Conservation (phyloP, 345 rosid species). For the Nephelium lappaceum region DNA sequence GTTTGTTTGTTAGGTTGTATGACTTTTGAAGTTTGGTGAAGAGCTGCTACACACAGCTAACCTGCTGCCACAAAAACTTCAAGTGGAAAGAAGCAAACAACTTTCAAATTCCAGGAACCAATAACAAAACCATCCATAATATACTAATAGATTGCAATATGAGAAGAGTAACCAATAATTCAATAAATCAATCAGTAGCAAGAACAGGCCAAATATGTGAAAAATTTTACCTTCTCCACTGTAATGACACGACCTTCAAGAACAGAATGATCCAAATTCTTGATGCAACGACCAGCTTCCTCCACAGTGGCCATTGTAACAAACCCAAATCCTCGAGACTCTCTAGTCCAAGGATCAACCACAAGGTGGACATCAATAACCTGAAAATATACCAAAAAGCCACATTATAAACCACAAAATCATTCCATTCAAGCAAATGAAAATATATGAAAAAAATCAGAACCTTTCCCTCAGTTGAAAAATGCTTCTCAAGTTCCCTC, state of each 20-base stretch:
- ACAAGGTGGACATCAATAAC: slow-evolving; percentile 89
- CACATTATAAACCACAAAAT: neutral
- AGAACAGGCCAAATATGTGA: neutral
- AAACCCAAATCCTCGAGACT: slow-evolving; percentile 93
- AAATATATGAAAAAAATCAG: slow-evolving; percentile 4
- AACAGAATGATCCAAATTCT: slow-evolving; percentile 70
- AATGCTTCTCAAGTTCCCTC: slow-evolving; percentile 78
- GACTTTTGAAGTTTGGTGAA: slow-evolving; percentile 66
- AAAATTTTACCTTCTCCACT: slow-evolving; percentile 78
- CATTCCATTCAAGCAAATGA: neutral
- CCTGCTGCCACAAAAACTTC: slow-evolving; percentile 93
- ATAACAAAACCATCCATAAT: slow-evolving; percentile 27
- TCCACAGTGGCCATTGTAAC: slow-evolving; percentile 65
- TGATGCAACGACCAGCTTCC: slow-evolving; percentile 83
- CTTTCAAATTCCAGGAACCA: slow-evolving; percentile 49
- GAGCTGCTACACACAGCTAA: slow-evolving; percentile 97
- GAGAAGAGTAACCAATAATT: neutral
- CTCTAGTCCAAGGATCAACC: slow-evolving; percentile 94
- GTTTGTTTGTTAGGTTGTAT: slow-evolving; percentile 75
- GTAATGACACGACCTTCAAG: slow-evolving; percentile 84
- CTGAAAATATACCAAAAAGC: slow-evolving; percentile 26
- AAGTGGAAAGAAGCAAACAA: slow-evolving; percentile 78
- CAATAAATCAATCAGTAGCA: neutral
- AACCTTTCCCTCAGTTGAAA: slow-evolving; percentile 75
- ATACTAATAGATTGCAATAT: neutral